phyloP scores from a whole-genome alignment of 495 filamentous ascomycete species.

The Talaromyces stipitatus region DNA sequence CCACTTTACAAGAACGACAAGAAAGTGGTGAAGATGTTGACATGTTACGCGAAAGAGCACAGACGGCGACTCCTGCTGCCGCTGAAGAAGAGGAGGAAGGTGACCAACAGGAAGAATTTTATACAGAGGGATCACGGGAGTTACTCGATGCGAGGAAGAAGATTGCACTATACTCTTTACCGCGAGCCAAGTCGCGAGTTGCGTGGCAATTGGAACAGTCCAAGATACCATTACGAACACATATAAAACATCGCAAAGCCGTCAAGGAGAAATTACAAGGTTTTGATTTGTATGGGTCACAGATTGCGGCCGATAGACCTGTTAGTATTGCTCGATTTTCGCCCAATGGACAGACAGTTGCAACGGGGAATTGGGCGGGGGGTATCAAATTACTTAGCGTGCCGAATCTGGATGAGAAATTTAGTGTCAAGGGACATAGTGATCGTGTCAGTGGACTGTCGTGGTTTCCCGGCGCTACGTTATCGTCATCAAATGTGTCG shows the following conservation, averaged over 20 bases:
- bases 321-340: conserved; percentile 87
- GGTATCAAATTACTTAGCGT: conserved; percentile 78
- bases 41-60: conserved; percentile 40
- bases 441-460: conserved; percentile 83
- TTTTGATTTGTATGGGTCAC: conserved; percentile 87
- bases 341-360: conserved; percentile 74
- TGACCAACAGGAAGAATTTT: conserved; percentile 92
- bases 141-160: conserved; percentile 69
- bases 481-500: conserved; percentile 61
- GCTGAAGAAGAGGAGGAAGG: conserved; percentile 48
- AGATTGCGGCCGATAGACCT: conserved; percentile 84
- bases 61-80: conserved; percentile 19
- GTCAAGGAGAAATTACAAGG: conserved; percentile 76
- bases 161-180: conserved; percentile 82
- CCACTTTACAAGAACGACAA: conserved; percentile 60
- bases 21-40: conserved; percentile 55
- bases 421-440: conserved; percentile 69
- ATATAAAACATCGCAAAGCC: conserved; percentile 82
- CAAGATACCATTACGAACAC: conserved; percentile 73
- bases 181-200: conserved; percentile 68
- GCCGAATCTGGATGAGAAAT: conserved; percentile 70
- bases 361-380: conserved; percentile 87
- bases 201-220: conserved; percentile 71
- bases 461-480: conserved; percentile 81
- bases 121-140: conserved; percentile 70